Evolutionary conservation across 768 basidiomycete genomes (phyloP), one percentile per base, ranked within the genome.

Genomic region (Rubroboletus pulcherrimus): DNA sequence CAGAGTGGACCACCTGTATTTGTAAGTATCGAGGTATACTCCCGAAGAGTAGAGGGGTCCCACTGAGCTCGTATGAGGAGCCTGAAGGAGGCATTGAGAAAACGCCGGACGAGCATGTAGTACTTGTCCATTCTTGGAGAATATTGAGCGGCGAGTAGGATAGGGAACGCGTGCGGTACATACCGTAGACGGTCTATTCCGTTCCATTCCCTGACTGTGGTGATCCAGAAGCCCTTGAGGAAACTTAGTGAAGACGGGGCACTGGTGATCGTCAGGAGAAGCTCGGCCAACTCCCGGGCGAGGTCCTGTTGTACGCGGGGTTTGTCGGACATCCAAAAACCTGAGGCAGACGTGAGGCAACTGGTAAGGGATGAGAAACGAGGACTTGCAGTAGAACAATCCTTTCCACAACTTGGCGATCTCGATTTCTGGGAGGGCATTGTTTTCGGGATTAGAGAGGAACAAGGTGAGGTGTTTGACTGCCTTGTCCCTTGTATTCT

Each of bases 251-350:
- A 82, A 40, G 83, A 74, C 24, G 76, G 55, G 3, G 78, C 73
- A 55, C 78, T 73, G 29, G 81, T 74, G 42, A 95, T 91, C 10
- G 77, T 80, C 46, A 98, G 74, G 6, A 94, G 65, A 38, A 98
- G 76, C 60, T 92, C 85, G 17, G 96, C 89, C 38, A 99, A 74
- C 63, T 94, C 91, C 15, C 80, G 77, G 0, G 96, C 93, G 15
- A 99, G 80, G 14, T 86, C 87, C 69, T 98, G 96, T 69, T 98
- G 96, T 8, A 98, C 90, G 9, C 95, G 80, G 5, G 95, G 95
- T 68, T 98, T 99, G 74, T 99, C 96, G 10, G 95, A 98, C 94
- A 98, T 98, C 95, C 96, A 99, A 74, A 94, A 98, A 69, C 96
- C 95, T 97, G 39, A 5, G 4, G 30, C 0, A 39, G 30, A 37